phyloP scores from a whole-genome alignment of 108 stramenopile species.

The Hondaea fermentalgiana region DNA sequence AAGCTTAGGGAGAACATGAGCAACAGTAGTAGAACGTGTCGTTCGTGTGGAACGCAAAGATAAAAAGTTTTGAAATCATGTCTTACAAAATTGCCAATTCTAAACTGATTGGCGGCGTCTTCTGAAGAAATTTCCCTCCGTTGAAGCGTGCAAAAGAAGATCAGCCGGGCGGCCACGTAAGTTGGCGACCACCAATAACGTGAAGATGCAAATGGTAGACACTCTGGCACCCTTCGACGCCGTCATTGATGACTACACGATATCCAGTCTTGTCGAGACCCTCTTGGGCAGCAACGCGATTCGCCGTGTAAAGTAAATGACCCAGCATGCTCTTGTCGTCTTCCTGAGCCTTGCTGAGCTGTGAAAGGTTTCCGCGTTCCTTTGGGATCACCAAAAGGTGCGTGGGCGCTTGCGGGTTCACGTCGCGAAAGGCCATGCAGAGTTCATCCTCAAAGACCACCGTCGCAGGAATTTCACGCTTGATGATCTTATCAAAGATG shows the following conservation, averaged over 20 bases:
- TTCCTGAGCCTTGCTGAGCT: conserved; percentile 76
- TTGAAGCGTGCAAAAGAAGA: too few relatives aligned
- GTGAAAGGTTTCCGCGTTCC: conserved; percentile 76
- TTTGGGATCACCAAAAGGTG: conserved; percentile 96
- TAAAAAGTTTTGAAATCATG: too few relatives aligned
- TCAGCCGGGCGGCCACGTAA: conserved; percentile 52
- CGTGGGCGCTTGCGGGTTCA: conserved; percentile 76
- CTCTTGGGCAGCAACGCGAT: not conserved
- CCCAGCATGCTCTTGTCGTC: conserved; percentile 85
- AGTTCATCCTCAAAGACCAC: conserved; percentile 88
- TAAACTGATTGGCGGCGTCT: too few relatives aligned
- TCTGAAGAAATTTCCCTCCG: too few relatives aligned
- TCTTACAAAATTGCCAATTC: too few relatives aligned
- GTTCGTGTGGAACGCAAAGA: too few relatives aligned
- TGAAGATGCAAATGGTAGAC: conserved; percentile 49
- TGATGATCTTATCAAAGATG: conserved; percentile 86
- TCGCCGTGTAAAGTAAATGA: conserved; percentile 75
- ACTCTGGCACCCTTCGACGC: conserved; percentile 45
- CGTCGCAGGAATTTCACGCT: conserved; percentile 73
- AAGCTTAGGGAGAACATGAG: too few relatives aligned
- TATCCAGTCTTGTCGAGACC: not conserved
- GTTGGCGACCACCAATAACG: conserved; percentile 43
- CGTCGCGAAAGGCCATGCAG: conserved; percentile 82
- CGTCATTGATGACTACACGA: conserved; percentile 50
- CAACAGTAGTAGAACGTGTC: too few relatives aligned